These are phyloP conservation scores for Paramecium sexaurelia DNA, from an alignment of 73 alveolate species.

Conservation along the genomic window DNA sequence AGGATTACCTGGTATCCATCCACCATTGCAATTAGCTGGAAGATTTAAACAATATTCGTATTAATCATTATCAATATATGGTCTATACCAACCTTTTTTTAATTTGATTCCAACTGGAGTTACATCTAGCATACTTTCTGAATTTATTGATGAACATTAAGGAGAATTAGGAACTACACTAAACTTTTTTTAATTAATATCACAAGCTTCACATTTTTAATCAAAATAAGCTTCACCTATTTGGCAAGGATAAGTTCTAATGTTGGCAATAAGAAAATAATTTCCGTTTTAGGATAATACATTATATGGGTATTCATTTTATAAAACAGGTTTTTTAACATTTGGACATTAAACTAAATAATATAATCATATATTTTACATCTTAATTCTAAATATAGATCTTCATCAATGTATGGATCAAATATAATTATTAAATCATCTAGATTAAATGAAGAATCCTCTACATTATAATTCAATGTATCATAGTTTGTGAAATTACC, in stretches of 20 bases:
- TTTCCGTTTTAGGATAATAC: not conserved
- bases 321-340: not conserved
- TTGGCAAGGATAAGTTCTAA: conserved; percentile 4
- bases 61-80: conserved; percentile 30
- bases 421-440: not conserved
- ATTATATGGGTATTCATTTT: not conserved
- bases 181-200: not conserved
- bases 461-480: not conserved
- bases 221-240: conserved; percentile 1
- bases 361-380: not conserved
- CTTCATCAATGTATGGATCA: conserved; percentile 18
- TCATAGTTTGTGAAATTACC: not conserved
- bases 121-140: not conserved
- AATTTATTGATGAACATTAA: not conserved
- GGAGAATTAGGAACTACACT: not conserved
- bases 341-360: not conserved
- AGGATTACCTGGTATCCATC: conserved; percentile 56
- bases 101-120: not conserved
- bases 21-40: conserved; percentile 34
- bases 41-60: not conserved
- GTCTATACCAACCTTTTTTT: conserved; percentile 40
- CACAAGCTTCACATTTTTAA: conserved; percentile 1
- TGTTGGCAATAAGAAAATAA: not conserved
- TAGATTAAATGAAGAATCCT: not conserved
- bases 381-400: conserved; percentile 36